Base-by-base conservation (phyloP, 2,329 filamentous ascomycete genomes). In the Hypoxylon sp. region DNA sequence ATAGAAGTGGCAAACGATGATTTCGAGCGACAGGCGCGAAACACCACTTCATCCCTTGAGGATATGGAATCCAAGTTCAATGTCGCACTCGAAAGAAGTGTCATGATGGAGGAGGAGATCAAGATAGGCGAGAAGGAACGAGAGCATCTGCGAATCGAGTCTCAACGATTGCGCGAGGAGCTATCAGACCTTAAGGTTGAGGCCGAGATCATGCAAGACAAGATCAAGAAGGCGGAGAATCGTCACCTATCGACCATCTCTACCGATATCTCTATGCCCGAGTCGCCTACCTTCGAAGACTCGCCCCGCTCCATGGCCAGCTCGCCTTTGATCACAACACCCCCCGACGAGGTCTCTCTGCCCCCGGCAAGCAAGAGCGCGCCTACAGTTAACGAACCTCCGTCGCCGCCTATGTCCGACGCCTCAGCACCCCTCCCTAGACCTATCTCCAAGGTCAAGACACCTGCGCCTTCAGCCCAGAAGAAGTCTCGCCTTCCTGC, bases 1-100 rank as follows among this genome's bases (percentile, higher is more conserved):
- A 97, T 94, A 71, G 95, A 99, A 79, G 95, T 99, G 57, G 93
- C 92, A 76, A 99, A 98, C 80, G 95, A 99, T 82, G 95, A 99
- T 78, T 97, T 94, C 76, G 95, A 99, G 82, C 89, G 93, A 69
- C 94, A 98, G 80, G 94, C 95, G 70, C 89, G 95, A 71, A 95
- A 97, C 78, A 97, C 94, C 26, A 94, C 93, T 34, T 97, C 94
- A 46, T 97, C 94, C 52, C 87, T 98, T 65, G 95, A 99, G 79
- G 95, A 99, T 75, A 84, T 99, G 78, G 95, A 99, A 79, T 94
- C 91, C 66, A 99, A 98, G 79, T 97, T 95, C 79, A 98, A 97
- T 76, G 87, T 96, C 59, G 88, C 94, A 4, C 96, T 99, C 71
- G 95, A 99, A 80, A 86, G 94, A 56, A 89, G 86, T 8, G 95